Evolutionary conservation across 2,329 filamentous ascomycete genomes (phyloP).

Genomic region (Biscogniauxia mediterranea): DNA sequence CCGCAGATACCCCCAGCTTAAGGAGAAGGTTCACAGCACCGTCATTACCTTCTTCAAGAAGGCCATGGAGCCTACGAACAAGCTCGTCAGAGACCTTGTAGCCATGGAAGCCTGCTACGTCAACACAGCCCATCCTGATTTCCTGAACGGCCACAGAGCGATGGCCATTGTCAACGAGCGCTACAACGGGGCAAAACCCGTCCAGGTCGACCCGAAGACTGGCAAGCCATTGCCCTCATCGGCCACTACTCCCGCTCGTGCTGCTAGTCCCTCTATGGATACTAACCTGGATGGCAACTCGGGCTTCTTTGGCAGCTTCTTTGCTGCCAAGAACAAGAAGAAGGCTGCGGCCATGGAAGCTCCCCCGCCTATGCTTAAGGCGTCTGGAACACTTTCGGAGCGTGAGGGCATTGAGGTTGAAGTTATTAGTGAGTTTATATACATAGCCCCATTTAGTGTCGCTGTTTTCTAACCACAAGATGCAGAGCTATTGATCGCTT

Average conservation of each 20-base stretch:
- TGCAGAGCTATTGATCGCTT: slow-evolving; percentile 86
- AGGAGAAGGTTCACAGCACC: slow-evolving; percentile 94
- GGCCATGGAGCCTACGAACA: slow-evolving; percentile 96
- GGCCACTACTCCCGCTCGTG: slow-evolving; percentile 65
- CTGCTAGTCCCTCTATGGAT: slow-evolving; percentile 70
- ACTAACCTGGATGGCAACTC: slow-evolving; percentile 52
- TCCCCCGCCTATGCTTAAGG: slow-evolving; percentile 88
- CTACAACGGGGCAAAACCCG: slow-evolving; percentile 76
- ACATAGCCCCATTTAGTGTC: neutral
- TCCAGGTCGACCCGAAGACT: slow-evolving; percentile 97
- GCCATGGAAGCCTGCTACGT: slow-evolving; percentile 96
- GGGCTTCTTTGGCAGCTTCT: slow-evolving; percentile 98
- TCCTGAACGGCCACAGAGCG: slow-evolving; percentile 91
- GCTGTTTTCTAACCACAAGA: slow-evolving; percentile 12
- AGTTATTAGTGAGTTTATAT: slow-evolving; percentile 77
- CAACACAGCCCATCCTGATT: slow-evolving; percentile 98
- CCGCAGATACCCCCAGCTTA: slow-evolving; percentile 86
- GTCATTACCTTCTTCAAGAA: slow-evolving; percentile 97
- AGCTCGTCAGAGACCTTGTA: slow-evolving; percentile 89
- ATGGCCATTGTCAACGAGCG: slow-evolving; percentile 98
- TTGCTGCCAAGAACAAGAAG: slow-evolving; percentile 99
- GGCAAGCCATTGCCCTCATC: slow-evolving; percentile 81
- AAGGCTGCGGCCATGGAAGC: slow-evolving; percentile 99
- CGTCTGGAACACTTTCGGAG: slow-evolving; percentile 88
- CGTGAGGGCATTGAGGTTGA: slow-evolving; percentile 95